phyloP scores from a whole-genome alignment of 2,329 filamentous ascomycete genomes.

The Aureobasidium sp. region DNA sequence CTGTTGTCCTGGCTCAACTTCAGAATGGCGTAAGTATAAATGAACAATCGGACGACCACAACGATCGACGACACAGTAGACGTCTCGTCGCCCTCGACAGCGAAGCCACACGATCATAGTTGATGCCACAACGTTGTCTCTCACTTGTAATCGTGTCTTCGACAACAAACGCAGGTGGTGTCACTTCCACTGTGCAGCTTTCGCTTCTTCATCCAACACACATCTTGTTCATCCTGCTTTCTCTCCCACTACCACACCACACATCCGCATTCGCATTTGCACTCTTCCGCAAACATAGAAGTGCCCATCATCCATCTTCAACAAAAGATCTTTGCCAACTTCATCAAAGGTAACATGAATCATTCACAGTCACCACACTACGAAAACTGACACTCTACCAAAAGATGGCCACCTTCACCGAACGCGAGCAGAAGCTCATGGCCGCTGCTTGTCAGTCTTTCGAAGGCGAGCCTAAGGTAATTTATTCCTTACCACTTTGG shows the following conservation, averaged over 20 bases:
- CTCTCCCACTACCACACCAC: neutral
- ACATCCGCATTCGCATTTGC: neutral
- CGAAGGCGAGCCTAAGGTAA: conserved; percentile 23
- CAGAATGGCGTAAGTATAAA: no score
- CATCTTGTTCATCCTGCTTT: neutral
- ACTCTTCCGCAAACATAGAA: neutral
- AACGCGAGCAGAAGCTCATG: conserved; percentile 22
- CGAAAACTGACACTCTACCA: neutral
- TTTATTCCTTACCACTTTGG: neutral
- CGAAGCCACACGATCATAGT: no score
- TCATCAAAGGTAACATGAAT: neutral
- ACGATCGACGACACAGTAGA: no score
- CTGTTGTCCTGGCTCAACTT: no score
- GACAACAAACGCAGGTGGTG: neutral
- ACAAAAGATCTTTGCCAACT: neutral
- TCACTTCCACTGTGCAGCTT: neutral
- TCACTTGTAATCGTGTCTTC: neutral
- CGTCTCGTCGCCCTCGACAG: no score
- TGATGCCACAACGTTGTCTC: neutral
- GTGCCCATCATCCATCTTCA: neutral
- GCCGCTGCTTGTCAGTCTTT: conserved; percentile 24
- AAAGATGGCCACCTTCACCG: conserved; percentile 17
- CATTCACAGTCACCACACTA: neutral
- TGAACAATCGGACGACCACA: no score
- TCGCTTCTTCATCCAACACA: neutral